phyloP scores from a whole-genome alignment of 345 rosid genomes.

The Turnera subulata region DNA sequence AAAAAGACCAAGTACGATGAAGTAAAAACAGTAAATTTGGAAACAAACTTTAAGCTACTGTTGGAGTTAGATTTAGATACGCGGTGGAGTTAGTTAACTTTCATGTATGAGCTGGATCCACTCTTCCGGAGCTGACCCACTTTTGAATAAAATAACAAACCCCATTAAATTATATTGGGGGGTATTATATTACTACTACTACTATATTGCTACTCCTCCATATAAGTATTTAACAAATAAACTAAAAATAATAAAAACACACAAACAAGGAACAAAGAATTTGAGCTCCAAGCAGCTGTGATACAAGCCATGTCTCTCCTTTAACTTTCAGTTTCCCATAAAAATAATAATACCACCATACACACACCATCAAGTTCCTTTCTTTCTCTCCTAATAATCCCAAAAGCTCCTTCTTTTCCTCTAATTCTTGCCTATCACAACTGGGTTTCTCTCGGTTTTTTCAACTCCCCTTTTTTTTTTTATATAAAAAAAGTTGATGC shows the following conservation, averaged over 20 bases:
- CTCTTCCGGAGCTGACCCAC: conserved; percentile 57
- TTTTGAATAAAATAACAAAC: conserved; percentile 22
- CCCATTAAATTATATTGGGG: conserved; percentile 2
- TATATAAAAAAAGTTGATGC: too few relatives aligned
- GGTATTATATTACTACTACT: conserved; percentile 5
- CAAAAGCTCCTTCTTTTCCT: conserved; percentile 21
- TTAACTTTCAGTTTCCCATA: conserved; percentile 33
- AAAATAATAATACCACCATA: not conserved
- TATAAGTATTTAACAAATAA: too few relatives aligned
- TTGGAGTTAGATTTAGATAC: conserved; percentile 26
- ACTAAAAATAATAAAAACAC: conserved; percentile 9
- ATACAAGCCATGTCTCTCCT: conserved; percentile 40
- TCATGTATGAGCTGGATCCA: conserved; percentile 78
- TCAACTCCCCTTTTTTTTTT: too few relatives aligned
- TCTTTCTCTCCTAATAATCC: conserved; percentile 20
- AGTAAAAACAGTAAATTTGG: conserved; percentile 16
- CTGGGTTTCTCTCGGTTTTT: conserved; percentile 31
- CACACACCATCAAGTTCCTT: not conserved
- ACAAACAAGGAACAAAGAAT: conserved; percentile 24
- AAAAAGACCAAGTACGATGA: not conserved
- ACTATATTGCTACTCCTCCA: too few relatives aligned
- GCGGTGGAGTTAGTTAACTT: conserved; percentile 41
- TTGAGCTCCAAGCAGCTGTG: conserved; percentile 39
- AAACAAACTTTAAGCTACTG: conserved; percentile 12
- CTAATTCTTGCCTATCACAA: conserved; percentile 23